Conservation (phyloP, 352 stramenopile genomes). For the Aphanomyces cochlioides region DNA sequence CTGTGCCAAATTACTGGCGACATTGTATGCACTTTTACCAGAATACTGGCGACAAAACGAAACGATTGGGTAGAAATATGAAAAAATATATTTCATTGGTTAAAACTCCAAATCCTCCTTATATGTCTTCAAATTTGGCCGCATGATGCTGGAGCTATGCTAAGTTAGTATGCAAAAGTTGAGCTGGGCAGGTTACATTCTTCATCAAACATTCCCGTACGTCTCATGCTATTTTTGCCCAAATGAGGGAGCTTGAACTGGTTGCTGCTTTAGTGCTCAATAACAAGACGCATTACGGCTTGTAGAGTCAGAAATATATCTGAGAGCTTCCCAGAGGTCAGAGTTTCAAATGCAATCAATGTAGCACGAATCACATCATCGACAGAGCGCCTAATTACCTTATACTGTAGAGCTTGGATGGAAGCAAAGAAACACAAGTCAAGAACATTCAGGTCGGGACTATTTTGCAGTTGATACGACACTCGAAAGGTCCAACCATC, state of each 20-base stretch:
- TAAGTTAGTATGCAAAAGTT: too few relatives aligned
- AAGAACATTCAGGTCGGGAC: conserved; percentile 35
- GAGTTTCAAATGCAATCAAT: neutral
- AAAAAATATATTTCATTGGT: too few relatives aligned
- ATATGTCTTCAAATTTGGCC: too few relatives aligned
- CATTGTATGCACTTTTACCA: too few relatives aligned
- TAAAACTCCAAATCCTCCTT: too few relatives aligned
- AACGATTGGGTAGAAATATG: too few relatives aligned
- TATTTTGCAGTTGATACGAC: conserved; percentile 33
- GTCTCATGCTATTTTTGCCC: neutral
- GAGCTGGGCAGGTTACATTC: conserved; percentile 10
- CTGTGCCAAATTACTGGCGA: too few relatives aligned
- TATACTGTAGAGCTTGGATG: conserved; percentile 32
- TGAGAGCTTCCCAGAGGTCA: conserved; percentile 1
- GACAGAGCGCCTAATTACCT: neutral
- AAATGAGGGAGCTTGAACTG: conserved; percentile 22
- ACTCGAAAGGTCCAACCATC: conserved; percentile 35
- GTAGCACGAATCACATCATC: neutral
- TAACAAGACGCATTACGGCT: conserved; percentile 16
- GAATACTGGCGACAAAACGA: too few relatives aligned
- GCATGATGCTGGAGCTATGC: too few relatives aligned
- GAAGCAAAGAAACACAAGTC: conserved; percentile 36
- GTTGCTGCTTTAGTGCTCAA: conserved; percentile 9
- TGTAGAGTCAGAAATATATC: conserved; percentile 30
- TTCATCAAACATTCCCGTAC: neutral